Evolutionary conservation across 2,329 filamentous ascomycete species (phyloP).

Genomic region (Akanthomyces dipterigenus): DNA sequence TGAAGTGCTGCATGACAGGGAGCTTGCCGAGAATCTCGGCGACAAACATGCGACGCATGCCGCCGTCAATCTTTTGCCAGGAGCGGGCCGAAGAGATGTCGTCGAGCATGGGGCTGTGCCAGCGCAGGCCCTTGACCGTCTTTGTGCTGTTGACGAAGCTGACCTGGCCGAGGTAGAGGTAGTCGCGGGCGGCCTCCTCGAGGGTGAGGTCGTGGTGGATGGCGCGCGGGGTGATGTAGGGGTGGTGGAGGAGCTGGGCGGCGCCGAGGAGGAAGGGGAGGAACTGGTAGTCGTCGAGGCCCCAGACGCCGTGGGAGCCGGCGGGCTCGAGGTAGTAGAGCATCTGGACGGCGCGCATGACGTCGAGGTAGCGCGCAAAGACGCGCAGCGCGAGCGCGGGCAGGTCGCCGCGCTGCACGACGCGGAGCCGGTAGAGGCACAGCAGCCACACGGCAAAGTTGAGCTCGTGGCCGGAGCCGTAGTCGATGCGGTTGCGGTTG

Average conservation of each 20-base stretch:
- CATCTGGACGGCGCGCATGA: conserved; percentile 84
- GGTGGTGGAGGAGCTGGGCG: conserved; percentile 80
- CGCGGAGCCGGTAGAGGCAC: conserved; percentile 75
- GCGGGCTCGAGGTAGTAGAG: conserved; percentile 97
- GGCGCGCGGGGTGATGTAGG: conserved; percentile 66
- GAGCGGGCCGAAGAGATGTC: conserved; percentile 87
- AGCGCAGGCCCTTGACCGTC: conserved; percentile 86
- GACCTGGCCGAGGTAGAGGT: conserved; percentile 87
- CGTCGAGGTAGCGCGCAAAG: conserved; percentile 71
- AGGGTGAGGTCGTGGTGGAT: conserved; percentile 86
- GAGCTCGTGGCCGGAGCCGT: conserved; percentile 93
- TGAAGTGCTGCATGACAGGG: conserved; percentile 97
- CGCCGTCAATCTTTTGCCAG: conserved; percentile 88
- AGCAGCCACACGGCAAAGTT: conserved; percentile 97
- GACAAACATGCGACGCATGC: conserved; percentile 96
- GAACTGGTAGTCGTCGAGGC: conserved; percentile 95
- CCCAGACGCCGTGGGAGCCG: conserved; percentile 96
- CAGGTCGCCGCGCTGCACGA: conserved; percentile 62
- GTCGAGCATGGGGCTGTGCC: conserved; percentile 98
- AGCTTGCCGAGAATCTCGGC: conserved; percentile 88
- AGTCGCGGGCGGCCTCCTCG: conserved; percentile 79
- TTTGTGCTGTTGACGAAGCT: conserved; percentile 94
- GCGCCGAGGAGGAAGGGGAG: conserved; percentile 92
- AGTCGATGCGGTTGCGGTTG: conserved; percentile 82
- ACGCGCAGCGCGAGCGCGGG: conserved; percentile 66